Conservation (phyloP, 2,329 filamentous ascomycete species). For the Pseudocercospora vitis region DNA sequence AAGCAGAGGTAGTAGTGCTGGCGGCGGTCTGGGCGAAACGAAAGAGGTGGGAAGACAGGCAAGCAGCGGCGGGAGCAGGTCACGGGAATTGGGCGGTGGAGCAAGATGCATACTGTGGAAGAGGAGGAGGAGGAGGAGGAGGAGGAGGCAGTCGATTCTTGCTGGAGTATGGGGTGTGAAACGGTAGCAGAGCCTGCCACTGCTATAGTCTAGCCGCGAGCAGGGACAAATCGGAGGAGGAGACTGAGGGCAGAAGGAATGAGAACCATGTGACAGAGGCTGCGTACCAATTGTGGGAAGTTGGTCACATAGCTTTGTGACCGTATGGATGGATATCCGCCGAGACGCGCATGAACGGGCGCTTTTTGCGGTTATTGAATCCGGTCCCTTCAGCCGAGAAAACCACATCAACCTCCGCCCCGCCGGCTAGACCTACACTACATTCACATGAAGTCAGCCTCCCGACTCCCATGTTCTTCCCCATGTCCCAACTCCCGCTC, state of each 20-base stretch:
- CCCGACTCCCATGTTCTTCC: too few species aligned
- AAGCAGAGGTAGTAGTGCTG: conserved; percentile 60
- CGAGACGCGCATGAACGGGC: background rate
- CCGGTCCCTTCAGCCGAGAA: too few species aligned
- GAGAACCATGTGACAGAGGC: conserved; percentile 5
- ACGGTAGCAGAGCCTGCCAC: conserved; percentile 14
- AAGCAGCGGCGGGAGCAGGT: conserved; percentile 61
- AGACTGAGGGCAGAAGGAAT: background rate
- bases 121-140: too few species aligned
- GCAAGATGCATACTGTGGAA: conserved; percentile 50
- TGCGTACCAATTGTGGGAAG: too few species aligned
- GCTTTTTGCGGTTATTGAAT: conserved; percentile 4
- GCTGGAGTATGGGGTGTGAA: background rate
- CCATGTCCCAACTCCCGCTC: too few species aligned
- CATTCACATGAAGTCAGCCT: too few species aligned
- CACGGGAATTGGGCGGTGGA: conserved; percentile 53
- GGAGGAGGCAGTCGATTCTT: too few species aligned
- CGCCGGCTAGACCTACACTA: too few species aligned
- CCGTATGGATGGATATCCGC: background rate
- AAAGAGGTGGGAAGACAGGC: conserved; percentile 64
- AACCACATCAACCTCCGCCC: too few species aligned
- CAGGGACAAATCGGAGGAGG: background rate
- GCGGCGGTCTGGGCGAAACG: conserved; percentile 59
- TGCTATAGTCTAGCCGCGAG: background rate
- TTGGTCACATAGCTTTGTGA: background rate